Evolutionary conservation across 2,329 filamentous ascomycete genomes (phyloP).

Genomic region (Sclerotinia minor): DNA sequence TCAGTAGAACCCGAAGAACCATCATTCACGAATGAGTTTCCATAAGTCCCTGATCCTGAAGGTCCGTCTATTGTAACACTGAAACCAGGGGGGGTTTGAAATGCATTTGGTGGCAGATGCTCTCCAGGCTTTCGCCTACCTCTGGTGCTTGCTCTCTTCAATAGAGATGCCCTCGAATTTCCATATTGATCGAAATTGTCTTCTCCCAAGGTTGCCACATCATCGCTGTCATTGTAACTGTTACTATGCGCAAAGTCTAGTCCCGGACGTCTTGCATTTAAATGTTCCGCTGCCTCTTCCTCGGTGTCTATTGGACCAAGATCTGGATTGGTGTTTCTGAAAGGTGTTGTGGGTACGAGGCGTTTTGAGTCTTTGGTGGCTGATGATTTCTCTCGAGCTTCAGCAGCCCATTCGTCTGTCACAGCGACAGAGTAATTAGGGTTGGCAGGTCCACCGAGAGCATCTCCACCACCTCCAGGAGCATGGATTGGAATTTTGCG

Average conservation of each 20-base stretch:
- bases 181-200: slow-evolving; percentile 33
- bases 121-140: slow-evolving; percentile 39
- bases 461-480: slow-evolving; percentile 70
- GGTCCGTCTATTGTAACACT: slow-evolving; percentile 23
- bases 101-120: slow-evolving; percentile 26
- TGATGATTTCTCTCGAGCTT: slow-evolving; percentile 60
- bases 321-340: slow-evolving; percentile 24
- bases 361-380: slow-evolving; percentile 64
- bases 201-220: slow-evolving; percentile 14
- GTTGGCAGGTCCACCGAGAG: slow-evolving; percentile 67
- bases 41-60: slow-evolving; percentile 1
- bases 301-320: slow-evolving; percentile 40
- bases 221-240: slow-evolving; percentile 41
- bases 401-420: slow-evolving; percentile 64
- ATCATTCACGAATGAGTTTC: slow-evolving; percentile 13
- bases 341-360: slow-evolving; percentile 55
- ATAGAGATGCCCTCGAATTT: slow-evolving; percentile 31
- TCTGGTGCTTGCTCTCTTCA: slow-evolving; percentile 39
- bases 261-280: slow-evolving; percentile 39
- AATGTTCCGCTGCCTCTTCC: slow-evolving; percentile 45
- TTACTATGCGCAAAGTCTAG: slow-evolving; percentile 30
- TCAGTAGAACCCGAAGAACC: neutral
- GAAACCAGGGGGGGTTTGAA: slow-evolving; percentile 11
- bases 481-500: slow-evolving; percentile 83
- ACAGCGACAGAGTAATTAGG: slow-evolving; percentile 80